Percentiles rank a stretch among this genome's conserved stretches.
Evolutionary conservation across 2,329 filamentous ascomycete species (phyloP).

Genomic region (Pestalotiopsis sp.): DNA sequence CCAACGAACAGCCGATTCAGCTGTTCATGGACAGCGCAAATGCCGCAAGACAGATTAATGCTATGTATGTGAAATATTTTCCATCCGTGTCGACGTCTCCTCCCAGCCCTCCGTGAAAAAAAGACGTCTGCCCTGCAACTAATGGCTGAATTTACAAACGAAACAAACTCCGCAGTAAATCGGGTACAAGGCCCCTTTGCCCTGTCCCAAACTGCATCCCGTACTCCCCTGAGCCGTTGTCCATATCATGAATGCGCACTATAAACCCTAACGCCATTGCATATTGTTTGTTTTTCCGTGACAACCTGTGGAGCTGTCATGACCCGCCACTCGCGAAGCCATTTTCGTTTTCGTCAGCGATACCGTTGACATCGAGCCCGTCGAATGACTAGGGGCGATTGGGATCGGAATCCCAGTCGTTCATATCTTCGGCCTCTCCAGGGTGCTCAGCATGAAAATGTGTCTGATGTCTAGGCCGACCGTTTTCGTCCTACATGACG

Average conservation of each 20-base stretch:
- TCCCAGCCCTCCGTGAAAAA: background rate
- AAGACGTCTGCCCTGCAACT: background rate
- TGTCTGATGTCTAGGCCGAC: background rate
- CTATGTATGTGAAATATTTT: background rate
- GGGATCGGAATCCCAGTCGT: background rate
- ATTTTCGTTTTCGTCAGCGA: background rate
- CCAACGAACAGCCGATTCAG: background rate
- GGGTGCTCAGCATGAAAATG: background rate
- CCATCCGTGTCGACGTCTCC: background rate
- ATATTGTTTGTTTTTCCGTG: background rate
- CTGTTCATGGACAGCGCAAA: background rate
- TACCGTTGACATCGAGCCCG: background rate
- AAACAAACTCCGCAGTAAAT: slow-evolving; percentile 8
- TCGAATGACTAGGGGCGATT: background rate
- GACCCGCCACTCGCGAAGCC: no score
- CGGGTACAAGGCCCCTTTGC: slow-evolving; percentile 7
- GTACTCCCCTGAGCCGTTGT: slow-evolving; percentile 1
- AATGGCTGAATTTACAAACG: background rate
- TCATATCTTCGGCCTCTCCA: background rate
- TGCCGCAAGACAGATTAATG: background rate
- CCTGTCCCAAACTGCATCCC: slow-evolving; percentile 1
- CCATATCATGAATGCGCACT: slow-evolving; percentile 9
- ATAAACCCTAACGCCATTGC: slow-evolving; percentile 3
- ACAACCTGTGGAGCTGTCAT: background rate
- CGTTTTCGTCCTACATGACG: slow-evolving; percentile 32